phyloP scores from a whole-genome alignment of 768 basidiomycete genomes.

The Neoboletus magnificus region DNA sequence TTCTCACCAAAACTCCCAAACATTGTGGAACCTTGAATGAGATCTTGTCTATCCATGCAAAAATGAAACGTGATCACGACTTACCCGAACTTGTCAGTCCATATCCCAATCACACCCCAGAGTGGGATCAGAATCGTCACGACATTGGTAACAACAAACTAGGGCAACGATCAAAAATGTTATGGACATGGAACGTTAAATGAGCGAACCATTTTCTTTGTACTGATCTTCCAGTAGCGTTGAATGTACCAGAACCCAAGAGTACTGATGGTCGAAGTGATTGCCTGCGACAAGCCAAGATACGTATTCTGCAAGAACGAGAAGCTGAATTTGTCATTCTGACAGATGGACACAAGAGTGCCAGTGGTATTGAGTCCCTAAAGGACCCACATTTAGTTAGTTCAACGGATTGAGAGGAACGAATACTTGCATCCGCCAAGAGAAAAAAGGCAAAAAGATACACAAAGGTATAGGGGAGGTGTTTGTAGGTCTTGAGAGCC shows the following conservation, averaged over 20 bases:
- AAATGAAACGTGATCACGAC: slow-evolving; percentile 12
- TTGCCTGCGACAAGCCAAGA: slow-evolving; percentile 69
- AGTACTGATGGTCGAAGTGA: slow-evolving; percentile 69
- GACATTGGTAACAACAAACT: slow-evolving; percentile 78
- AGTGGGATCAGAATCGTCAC: slow-evolving; percentile 75
- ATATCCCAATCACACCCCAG: slow-evolving; percentile 86
- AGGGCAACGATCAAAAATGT: background rate
- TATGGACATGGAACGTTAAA: background rate
- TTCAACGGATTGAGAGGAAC: background rate
- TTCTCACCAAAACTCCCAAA: slow-evolving; percentile 81
- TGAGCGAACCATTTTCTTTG: slow-evolving; percentile 69
- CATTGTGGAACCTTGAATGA: slow-evolving; percentile 61
- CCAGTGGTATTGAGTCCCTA: slow-evolving; percentile 81
- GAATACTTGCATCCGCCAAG: slow-evolving; percentile 63
- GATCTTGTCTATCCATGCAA: background rate
- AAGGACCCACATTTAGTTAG: background rate
- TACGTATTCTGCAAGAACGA: slow-evolving; percentile 82
- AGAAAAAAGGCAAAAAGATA: slow-evolving; percentile 77
- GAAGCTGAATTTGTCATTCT: slow-evolving; percentile 78
- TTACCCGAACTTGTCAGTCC: slow-evolving; percentile 72
- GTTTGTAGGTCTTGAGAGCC: slow-evolving; percentile 69
- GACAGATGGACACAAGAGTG: slow-evolving; percentile 71
- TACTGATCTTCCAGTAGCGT: slow-evolving; percentile 70
- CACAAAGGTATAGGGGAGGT: slow-evolving; percentile 77
- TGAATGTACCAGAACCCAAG: slow-evolving; percentile 85